Evolutionary conservation across 2,329 filamentous ascomycete species (phyloP), one percentile per base, ranked within the genome.

Genomic region (Cordyceps fumosorosea): DNA sequence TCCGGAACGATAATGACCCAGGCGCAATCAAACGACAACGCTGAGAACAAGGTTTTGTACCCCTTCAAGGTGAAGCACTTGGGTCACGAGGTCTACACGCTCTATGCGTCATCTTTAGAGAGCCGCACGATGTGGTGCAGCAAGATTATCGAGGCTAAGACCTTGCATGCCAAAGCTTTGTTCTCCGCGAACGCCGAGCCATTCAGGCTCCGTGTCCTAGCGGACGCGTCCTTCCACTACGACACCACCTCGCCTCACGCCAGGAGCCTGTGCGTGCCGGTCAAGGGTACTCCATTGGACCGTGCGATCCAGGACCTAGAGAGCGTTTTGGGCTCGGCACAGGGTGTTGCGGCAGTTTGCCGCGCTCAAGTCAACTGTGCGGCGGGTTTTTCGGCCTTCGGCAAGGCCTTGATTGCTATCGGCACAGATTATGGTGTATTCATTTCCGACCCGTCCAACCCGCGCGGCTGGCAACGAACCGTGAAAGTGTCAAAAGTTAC

Each of bases 61-160:
- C 95, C 96, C 0, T 99, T 99, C 84, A 88, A 88, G 67, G 86
- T 99, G 72, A 97, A 97, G 77, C 95, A 99, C 76, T 83, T 99
- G 22, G 95, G 96, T 14, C 90, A 96, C 54, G 93, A 96, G 67
- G 88, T 91, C 0, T 98, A 97, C 73, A 96, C 90, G 0, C 79
- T 99, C 1, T 98, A 96, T 72, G 93, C 93, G 0, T 84, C 88
- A 6, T 89, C 86, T 1, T 84, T 88, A 2, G 83, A 88, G 64
- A 89, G 87, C 68, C 84, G 95, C 62, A 81, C 86, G 65, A 91
- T 96, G 55, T 99, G 96, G 96, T 96, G 91, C 70, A 86, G 87
- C 66, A 96, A 92, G 75, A 96, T 99, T 68, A 88, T 96, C 52
- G 89, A 96, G 74, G 95, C 95, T 37, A 99, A 99, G 79, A 96